A percentile compares a stretch with the other conserved stretches of the same genome.
These are phyloP conservation scores for Rubia occidens DNA, from an alignment of 305 asterid genomes.

Conservation along the genomic window DNA sequence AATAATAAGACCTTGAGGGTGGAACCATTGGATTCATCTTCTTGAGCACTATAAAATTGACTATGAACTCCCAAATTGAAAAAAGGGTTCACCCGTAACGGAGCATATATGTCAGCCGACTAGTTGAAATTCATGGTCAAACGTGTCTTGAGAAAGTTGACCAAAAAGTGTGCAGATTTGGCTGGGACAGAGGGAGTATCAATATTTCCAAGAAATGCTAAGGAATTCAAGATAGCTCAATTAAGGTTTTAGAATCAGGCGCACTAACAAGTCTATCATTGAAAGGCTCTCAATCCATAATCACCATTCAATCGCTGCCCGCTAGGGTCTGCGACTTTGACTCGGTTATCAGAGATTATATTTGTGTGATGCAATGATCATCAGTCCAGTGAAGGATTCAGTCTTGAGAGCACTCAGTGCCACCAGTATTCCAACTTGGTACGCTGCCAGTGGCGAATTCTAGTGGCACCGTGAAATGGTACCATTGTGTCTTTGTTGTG, in stretches of 20 bases:
- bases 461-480: no score
- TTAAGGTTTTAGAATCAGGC: conserved; percentile 45
- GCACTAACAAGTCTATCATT: conserved; percentile 67
- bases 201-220: not conserved
- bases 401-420: conserved; percentile 75
- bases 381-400: conserved; percentile 54
- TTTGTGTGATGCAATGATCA: conserved; percentile 95
- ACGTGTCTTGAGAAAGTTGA: no score
- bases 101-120: no score
- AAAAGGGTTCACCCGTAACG: no score
- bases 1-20: no score
- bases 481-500: no score
- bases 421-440: conserved; percentile 73
- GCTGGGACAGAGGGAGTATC: no score
- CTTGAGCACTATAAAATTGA: no score
- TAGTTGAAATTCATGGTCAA: no score
- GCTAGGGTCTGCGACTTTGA: conserved; percentile 74
- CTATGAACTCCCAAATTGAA: no score
- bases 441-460: conserved; percentile 43
- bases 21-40: no score
- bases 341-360: conserved; percentile 61
- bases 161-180: no score
- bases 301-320: conserved; percentile 61
- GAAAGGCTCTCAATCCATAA: conserved; percentile 88
- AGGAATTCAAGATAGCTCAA: conserved; percentile 36